Percentiles rank a stretch among this genome's conserved stretches.
Evolutionary conservation across 164 flowering plant species (phyloP).

Genomic region (Liquidambar formosana): DNA sequence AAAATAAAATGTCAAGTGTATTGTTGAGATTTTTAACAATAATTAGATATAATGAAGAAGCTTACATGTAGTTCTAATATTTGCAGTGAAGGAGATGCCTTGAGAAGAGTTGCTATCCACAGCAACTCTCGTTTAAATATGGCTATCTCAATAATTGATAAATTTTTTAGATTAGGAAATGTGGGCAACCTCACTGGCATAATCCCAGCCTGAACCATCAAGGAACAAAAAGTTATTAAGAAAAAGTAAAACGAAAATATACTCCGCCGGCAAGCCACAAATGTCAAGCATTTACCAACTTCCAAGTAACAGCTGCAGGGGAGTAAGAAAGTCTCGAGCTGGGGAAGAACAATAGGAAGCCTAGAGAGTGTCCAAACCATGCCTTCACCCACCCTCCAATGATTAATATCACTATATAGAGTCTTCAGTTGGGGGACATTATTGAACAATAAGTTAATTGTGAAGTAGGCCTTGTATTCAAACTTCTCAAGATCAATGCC

Average conservation of each 20-base stretch:
- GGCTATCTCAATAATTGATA: neutral
- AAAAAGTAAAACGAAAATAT: neutral
- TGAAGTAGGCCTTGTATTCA: neutral
- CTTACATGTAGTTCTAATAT: neutral
- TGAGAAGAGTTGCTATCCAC: neutral
- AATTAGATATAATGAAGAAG: neutral
- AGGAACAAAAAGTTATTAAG: neutral
- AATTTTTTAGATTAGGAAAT: slow-evolving; percentile 5
- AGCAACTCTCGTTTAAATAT: neutral
- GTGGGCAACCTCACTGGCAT: neutral
- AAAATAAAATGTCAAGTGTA: too few species aligned
- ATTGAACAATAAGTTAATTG: neutral
- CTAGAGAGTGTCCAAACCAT: neutral
- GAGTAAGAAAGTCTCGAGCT: neutral
- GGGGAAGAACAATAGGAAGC: neutral
- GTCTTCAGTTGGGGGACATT: slow-evolving; percentile 1
- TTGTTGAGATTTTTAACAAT: neutral
- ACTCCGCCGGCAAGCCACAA: neutral
- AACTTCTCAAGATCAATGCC: neutral
- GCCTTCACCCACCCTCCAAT: neutral
- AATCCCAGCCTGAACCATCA: neutral
- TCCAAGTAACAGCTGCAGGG: too few species aligned
- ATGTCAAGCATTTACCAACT: too few species aligned
- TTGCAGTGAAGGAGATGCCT: slow-evolving; percentile 9
- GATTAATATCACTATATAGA: neutral